phyloP scores from a whole-genome alignment of 441 rosid species.

The Arabidopsis hybrid region DNA sequence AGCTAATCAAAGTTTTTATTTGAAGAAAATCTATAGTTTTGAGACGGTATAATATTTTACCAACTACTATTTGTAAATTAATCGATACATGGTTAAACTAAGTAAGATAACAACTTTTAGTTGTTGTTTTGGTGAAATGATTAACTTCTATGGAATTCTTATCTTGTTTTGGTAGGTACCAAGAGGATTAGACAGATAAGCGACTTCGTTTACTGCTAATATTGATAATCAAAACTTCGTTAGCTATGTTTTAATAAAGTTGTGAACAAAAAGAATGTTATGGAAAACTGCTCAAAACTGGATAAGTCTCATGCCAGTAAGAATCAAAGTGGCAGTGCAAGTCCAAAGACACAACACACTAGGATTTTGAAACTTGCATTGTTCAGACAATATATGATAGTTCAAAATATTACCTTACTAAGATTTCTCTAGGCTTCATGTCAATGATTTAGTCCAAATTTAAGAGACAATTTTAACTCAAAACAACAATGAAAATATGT shows the following conservation, averaged over 20 bases:
- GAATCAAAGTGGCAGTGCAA: no score
- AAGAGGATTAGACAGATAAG: conserved; percentile 1
- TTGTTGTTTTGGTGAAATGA: conserved; percentile 7
- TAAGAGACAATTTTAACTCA: no score
- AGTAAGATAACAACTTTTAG: conserved; percentile 1
- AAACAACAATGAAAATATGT: no score
- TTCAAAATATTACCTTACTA: no score
- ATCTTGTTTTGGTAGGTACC: not conserved
- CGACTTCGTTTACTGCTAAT: not conserved
- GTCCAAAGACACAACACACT: not conserved
- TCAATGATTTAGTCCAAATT: no score
- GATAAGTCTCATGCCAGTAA: no score
- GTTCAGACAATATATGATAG: no score
- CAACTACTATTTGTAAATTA: not conserved
- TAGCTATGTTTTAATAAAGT: not conserved
- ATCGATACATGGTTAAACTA: not conserved
- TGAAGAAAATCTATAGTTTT: not conserved
- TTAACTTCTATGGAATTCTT: no score
- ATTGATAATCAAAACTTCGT: not conserved
- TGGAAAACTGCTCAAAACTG: not conserved
- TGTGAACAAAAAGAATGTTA: not conserved
- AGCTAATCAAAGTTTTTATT: not conserved
- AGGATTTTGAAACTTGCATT: no score
- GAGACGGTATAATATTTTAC: not conserved
- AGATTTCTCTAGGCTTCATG: no score